A percentile compares a stretch with the other conserved stretches of the same genome.
These are phyloP conservation scores for Phylloporus arenicola DNA, from an alignment of 768 basidiomycete species.

Conservation along the genomic window DNA sequence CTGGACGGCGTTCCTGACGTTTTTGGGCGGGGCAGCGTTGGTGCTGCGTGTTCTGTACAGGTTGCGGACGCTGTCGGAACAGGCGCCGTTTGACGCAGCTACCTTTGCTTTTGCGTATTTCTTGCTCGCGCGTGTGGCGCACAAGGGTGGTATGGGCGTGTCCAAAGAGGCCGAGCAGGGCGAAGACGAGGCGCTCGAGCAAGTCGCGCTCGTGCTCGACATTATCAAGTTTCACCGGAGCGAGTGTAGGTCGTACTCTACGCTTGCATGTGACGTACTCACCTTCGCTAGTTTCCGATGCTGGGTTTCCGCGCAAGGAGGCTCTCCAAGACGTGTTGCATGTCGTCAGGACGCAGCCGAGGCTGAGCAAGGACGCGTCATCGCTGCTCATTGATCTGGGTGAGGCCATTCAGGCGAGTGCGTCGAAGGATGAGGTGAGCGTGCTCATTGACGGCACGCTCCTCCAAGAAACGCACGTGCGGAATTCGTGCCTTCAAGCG, in stretches of 20 bases:
- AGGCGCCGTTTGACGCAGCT: conserved; percentile 74
- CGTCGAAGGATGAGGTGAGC: conserved; percentile 55
- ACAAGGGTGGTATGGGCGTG: conserved; percentile 60
- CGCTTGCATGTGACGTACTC: conserved; percentile 7
- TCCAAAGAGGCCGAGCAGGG: conserved; percentile 6
- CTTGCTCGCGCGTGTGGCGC: conserved; percentile 63
- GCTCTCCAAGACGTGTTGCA: conserved; percentile 67
- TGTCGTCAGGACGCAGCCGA: conserved; percentile 71
- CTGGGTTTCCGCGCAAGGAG: conserved; percentile 66
- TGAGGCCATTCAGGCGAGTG: conserved; percentile 66
- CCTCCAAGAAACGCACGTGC: conserved; percentile 80
- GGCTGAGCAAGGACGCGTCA: conserved; percentile 77
- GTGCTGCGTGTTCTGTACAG: conserved; percentile 83
- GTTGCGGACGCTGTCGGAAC: conserved; percentile 74
- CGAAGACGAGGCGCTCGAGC: conserved; percentile 67
- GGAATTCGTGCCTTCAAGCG: conserved; percentile 86
- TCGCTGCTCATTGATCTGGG: conserved; percentile 77
- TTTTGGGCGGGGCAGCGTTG: conserved; percentile 46
- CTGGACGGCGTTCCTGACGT: background rate
- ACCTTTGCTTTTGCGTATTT: conserved; percentile 82
- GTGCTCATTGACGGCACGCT: conserved; percentile 71
- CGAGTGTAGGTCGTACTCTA: conserved; percentile 21
- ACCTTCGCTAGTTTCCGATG: conserved; percentile 50
- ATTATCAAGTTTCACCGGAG: conserved; percentile 33
- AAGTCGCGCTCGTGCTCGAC: conserved; percentile 61